A percentile compares a stretch with the other conserved stretches of the same genome.
Evolutionary conservation across 345 rosid genomes (phyloP).

Genomic region (Melaleuca quinquenervia): DNA sequence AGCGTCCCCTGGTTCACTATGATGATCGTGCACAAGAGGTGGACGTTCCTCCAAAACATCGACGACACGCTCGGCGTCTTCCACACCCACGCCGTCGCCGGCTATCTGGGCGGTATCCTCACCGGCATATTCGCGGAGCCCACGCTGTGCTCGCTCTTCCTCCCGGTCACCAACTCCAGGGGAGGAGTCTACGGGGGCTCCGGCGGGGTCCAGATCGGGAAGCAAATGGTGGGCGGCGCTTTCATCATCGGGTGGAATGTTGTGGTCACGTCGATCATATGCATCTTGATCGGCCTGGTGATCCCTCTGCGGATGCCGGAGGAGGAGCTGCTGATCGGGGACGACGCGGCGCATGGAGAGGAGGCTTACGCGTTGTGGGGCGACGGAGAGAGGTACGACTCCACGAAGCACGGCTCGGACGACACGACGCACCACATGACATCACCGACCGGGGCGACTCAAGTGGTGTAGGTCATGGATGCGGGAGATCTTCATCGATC

Average conservation of each 20-base stretch:
- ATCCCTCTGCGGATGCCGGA: slow-evolving; percentile 11
- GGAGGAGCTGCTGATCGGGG: slow-evolving; percentile 7
- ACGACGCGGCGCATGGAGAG: slow-evolving; percentile 10
- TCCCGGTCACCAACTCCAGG: slow-evolving; percentile 1
- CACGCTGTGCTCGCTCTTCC: slow-evolving; percentile 1
- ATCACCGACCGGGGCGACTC: slow-evolving; percentile 4
- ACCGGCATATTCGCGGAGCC: slow-evolving; percentile 11
- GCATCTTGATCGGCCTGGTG: slow-evolving; percentile 2
- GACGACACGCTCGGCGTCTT: slow-evolving; percentile 14
- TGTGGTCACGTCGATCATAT: slow-evolving; percentile 5
- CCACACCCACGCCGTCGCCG: slow-evolving; percentile 14
- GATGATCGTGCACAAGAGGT: slow-evolving; percentile 13
- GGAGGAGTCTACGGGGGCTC: slow-evolving; percentile 10
- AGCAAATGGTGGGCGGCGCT: slow-evolving; percentile 3
- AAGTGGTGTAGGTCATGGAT: background rate
- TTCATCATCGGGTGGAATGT: slow-evolving; percentile 10
- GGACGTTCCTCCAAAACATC: slow-evolving; percentile 5
- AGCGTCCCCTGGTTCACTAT: slow-evolving; percentile 13
- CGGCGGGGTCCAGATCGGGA: slow-evolving; percentile 6
- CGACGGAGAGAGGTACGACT: slow-evolving; percentile 8
- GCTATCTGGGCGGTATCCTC: slow-evolving; percentile 10
- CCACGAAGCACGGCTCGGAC: background rate
- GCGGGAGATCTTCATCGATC: background rate
- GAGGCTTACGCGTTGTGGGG: slow-evolving; percentile 13
- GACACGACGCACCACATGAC: background rate